Evolutionary conservation across 129 eudicot genomes (phyloP).

Genomic region (Artemisia tridentata): DNA sequence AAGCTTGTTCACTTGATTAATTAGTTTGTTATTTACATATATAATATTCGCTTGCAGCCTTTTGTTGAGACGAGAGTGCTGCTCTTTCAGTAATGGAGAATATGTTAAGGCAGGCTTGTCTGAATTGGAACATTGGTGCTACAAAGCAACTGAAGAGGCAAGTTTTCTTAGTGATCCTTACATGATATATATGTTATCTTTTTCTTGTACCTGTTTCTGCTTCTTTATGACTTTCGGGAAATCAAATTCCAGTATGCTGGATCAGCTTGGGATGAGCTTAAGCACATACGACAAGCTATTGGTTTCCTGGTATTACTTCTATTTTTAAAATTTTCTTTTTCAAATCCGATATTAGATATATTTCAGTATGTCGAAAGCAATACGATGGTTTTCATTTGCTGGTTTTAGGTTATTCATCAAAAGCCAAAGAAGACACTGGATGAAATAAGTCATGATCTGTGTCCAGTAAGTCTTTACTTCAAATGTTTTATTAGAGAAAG

Average conservation of each 20-base stretch:
- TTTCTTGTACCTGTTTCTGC: background rate
- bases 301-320: conserved; percentile 78
- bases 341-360: background rate
- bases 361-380: conserved; percentile 7
- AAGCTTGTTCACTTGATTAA: background rate
- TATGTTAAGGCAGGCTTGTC: conserved; percentile 86
- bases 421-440: conserved; percentile 82
- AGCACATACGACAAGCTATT: conserved; percentile 94
- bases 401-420: conserved; percentile 73
- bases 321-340: conserved; percentile 3
- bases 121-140: conserved; percentile 84
- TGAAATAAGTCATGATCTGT: conserved; percentile 87
- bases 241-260: conserved; percentile 70
- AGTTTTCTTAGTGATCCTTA: background rate
- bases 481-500: background rate
- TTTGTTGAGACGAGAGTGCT: conserved; percentile 88
- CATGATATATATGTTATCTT: background rate
- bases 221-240: conserved; percentile 16
- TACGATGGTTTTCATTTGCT: background rate
- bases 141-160: conserved; percentile 83
- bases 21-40: conserved; percentile 1
- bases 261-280: conserved; percentile 94
- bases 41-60: conserved; percentile 50
- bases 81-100: conserved; percentile 88
- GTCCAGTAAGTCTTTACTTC: conserved; percentile 66